phyloP scores from a whole-genome alignment of 2,329 filamentous ascomycete species.

The Grosmannia serpens region DNA sequence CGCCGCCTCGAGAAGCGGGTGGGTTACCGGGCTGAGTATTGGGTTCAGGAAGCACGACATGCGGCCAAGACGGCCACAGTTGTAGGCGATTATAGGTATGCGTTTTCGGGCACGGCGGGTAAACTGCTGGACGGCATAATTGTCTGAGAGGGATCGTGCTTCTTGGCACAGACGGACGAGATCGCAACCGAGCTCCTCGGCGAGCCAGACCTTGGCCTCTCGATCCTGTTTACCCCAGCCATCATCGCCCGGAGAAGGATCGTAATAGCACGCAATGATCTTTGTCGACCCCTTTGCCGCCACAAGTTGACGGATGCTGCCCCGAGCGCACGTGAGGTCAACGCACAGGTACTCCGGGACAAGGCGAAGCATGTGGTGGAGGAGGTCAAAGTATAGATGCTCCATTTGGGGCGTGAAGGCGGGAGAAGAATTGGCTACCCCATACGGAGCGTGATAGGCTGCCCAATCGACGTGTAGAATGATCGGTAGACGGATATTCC shows the following conservation, averaged over 20 bases:
- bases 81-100: constrained; percentile 36
- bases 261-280: too few relatives aligned
- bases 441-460: too few relatives aligned
- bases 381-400: constrained; percentile 40
- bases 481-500: too few relatives aligned
- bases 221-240: too few relatives aligned
- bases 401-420: constrained; percentile 22
- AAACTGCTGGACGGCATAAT: constrained; percentile 36
- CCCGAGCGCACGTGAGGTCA: constrained; percentile 29
- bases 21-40: constrained; percentile 38
- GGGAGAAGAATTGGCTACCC: constrained; percentile 3
- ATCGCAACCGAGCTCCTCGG: constrained; percentile 49
- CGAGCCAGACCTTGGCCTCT: constrained; percentile 25
- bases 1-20: too few relatives aligned
- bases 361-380: constrained; percentile 52
- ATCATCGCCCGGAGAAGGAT: too few relatives aligned
- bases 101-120: constrained; percentile 29
- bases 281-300: too few relatives aligned
- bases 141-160: constrained; percentile 42
- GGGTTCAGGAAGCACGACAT: constrained; percentile 27
- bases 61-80: constrained; percentile 30
- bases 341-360: constrained; percentile 55
- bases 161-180: constrained; percentile 49
- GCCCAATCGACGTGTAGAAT: too few relatives aligned
- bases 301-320: too few relatives aligned